These are phyloP conservation scores for Rubus parviflorus DNA, from an alignment of 306 rosid genomes.

Conservation along the genomic window DNA sequence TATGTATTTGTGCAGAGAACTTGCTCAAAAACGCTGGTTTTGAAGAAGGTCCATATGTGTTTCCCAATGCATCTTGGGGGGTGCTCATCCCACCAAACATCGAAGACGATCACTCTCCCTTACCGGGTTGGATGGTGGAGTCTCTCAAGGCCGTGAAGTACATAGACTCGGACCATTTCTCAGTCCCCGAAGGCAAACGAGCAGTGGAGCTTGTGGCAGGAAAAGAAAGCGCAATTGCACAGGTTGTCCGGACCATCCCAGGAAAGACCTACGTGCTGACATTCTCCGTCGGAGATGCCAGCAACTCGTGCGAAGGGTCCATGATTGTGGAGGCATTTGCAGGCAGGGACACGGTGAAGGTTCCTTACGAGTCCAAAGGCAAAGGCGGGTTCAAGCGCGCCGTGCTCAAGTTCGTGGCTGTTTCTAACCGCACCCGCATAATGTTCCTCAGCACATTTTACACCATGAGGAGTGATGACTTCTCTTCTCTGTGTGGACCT, in stretches of 20 bases:
- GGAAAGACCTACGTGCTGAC: slow-evolving; percentile 70
- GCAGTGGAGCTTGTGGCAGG: slow-evolving; percentile 90
- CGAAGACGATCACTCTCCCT: slow-evolving; percentile 87
- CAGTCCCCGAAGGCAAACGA: slow-evolving; percentile 71
- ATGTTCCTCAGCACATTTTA: slow-evolving; percentile 87
- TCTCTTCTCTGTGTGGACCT: slow-evolving; percentile 93
- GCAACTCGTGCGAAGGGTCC: slow-evolving; percentile 86
- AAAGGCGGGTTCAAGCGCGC: slow-evolving; percentile 90
- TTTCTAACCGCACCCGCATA: slow-evolving; percentile 48
- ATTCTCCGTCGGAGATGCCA: slow-evolving; percentile 82
- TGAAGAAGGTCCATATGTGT: slow-evolving; percentile 81
- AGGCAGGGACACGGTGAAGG: slow-evolving; percentile 63
- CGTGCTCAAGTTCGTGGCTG: slow-evolving; percentile 65
- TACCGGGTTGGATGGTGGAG: slow-evolving; percentile 98
- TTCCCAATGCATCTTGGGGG: slow-evolving; percentile 85
- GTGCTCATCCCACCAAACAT: slow-evolving; percentile 92
- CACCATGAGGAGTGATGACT: slow-evolving; percentile 89
- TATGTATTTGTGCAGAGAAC: slow-evolving; percentile 44
- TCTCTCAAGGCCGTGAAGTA: slow-evolving; percentile 93
- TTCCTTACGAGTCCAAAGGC: slow-evolving; percentile 85
- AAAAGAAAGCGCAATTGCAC: slow-evolving; percentile 95
- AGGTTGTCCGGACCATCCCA: slow-evolving; percentile 69
- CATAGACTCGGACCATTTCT: slow-evolving; percentile 79
- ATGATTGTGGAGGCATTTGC: slow-evolving; percentile 92
- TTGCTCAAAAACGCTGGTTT: slow-evolving; percentile 76